Percentiles rank a stretch among this genome's conserved stretches.
Conservation (phyloP, 2,329 filamentous ascomycete genomes). For the Trichoderma sp. region DNA sequence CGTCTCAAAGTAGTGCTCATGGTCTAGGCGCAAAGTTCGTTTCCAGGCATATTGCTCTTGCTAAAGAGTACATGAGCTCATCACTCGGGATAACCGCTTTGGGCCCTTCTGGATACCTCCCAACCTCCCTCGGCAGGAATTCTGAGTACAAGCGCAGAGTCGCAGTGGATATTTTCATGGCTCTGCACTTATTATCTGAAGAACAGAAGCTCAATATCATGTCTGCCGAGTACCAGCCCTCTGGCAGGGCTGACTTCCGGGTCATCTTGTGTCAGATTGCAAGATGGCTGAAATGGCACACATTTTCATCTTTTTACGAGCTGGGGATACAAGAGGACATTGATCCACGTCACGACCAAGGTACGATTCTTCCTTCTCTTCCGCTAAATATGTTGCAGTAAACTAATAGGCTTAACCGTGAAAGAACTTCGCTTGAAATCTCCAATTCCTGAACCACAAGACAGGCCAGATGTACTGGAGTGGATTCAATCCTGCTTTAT, state of each 20-base stretch:
- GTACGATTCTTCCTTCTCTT: constrained; percentile 37
- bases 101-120: constrained; percentile 63
- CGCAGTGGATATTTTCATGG: constrained; percentile 70
- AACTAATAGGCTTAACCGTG: constrained; percentile 30
- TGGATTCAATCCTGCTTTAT: constrained; percentile 58
- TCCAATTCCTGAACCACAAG: constrained; percentile 41
- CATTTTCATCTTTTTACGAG: constrained; percentile 54
- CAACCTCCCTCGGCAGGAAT: constrained; percentile 59
- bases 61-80: constrained; percentile 68
- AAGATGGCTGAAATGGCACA: constrained; percentile 75
- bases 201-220: constrained; percentile 80
- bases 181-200: constrained; percentile 84
- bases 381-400: not conserved
- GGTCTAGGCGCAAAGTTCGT: constrained; percentile 48
- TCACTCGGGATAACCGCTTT: constrained; percentile 59
- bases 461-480: constrained; percentile 51
- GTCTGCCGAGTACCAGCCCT: constrained; percentile 49
- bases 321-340: constrained; percentile 57
- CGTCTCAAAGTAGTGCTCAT: constrained; percentile 37
- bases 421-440: constrained; percentile 40
- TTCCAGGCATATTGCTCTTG: constrained; percentile 57
- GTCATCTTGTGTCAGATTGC: constrained; percentile 80
- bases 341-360: constrained; percentile 45
- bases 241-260: constrained; percentile 59
- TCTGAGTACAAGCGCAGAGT: constrained; percentile 62